Evolutionary conservation across 768 basidiomycete species (phyloP).

Genomic region (Chiua virens): DNA sequence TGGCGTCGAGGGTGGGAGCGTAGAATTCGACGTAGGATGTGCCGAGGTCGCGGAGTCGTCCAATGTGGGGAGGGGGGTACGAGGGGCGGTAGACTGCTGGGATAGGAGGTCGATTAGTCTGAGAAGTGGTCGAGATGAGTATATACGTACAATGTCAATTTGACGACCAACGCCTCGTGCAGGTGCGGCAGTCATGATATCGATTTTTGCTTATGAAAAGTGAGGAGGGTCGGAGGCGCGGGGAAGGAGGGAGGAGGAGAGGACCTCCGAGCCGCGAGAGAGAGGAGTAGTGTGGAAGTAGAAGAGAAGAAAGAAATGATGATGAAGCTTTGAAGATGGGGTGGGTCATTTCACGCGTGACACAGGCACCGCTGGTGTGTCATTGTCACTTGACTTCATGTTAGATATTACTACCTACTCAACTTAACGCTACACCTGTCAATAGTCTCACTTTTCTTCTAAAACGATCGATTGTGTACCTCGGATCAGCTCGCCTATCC

Average conservation of each 20-base stretch:
- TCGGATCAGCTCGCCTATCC: too few species aligned
- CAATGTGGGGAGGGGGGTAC: constrained; percentile 3
- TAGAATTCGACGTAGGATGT: constrained; percentile 8
- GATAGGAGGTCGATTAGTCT: constrained; percentile 13
- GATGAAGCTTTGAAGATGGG: too few species aligned
- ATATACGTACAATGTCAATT: constrained; percentile 17
- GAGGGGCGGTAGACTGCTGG: constrained; percentile 10
- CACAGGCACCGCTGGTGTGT: background rate
- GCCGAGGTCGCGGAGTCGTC: constrained; percentile 8
- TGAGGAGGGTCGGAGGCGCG: background rate
- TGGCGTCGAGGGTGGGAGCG: constrained; percentile 9
- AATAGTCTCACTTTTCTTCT: too few species aligned
- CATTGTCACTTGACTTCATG: too few species aligned
- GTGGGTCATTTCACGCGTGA: background rate
- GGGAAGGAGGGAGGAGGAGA: constrained; percentile 5
- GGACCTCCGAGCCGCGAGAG: constrained; percentile 5
- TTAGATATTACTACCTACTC: too few species aligned
- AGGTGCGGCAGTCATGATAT: constrained; percentile 17
- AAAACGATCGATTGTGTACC: too few species aligned
- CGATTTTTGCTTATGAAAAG: background rate
- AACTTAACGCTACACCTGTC: too few species aligned
- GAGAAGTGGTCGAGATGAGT: background rate
- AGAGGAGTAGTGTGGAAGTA: background rate
- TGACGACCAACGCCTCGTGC: constrained; percentile 15
- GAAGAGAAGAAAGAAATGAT: background rate